Base-by-base conservation (phyloP, 2,329 filamentous ascomycete genomes). In the Calonectria multiphialidica region DNA sequence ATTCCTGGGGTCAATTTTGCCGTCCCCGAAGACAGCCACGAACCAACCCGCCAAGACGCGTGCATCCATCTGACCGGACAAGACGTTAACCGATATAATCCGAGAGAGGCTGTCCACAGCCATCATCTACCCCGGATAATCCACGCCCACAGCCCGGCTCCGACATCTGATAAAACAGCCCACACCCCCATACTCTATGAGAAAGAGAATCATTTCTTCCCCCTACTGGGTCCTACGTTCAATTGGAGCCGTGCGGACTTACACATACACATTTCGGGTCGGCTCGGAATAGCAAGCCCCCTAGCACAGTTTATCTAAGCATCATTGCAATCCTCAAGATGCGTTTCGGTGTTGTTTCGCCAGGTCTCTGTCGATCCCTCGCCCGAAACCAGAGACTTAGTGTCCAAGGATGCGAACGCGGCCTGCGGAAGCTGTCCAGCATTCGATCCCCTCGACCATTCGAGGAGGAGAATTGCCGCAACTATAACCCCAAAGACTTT, bases 401-500 rank as follows among this genome's bases (percentile, higher is more conserved):
- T 4, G 23, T 55, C 30, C 64, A 63, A 28, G 49, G 62, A 42
- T 69, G 61, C 42, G 44, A 70, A 21, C 57, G 35, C 10, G 37
- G 61, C 4, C 37, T 73, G 4, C 50, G 74, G 15, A 74, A 71
- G 37, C 59, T 77, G 2, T 76, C 73, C 7, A 74, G 65, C 35
- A 61, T 64, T 33, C 65, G 30, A 25, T 66, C 45, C 21, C 62
- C 47, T 3, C 53, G 55, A 13, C 47, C 71, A 0, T 68, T 81
- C 9, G 80, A 81, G 66, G 80, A 81, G 55, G 79, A 81, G 63
- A 76, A 67, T 7, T 72, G 68, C 18, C 73, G 65, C 28, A 71
- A 74, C 59, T 81, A 81, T 45, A 75, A 76, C 63, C 75, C 78
- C 10, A 74, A 75, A 47, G 70, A 71, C 68, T 84, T 81, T 73